A percentile compares a stretch with the other conserved stretches of the same genome.
Conservation (phyloP, 805 yeast species). For the Wickerhamiella sergipiensis region DNA sequence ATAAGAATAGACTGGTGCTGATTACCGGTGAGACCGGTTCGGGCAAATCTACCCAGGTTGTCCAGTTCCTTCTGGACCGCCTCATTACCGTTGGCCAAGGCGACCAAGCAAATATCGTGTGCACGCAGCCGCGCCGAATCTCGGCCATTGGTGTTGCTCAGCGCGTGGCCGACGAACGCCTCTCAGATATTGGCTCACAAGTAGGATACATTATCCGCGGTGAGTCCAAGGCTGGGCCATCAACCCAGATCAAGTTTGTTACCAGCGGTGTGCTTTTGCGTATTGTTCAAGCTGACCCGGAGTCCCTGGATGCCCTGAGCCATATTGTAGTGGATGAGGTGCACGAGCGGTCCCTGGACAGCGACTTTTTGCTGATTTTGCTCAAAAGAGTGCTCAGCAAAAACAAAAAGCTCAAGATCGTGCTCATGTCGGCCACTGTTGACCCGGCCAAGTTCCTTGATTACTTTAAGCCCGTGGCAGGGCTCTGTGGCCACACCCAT, state of each 20-base stretch:
- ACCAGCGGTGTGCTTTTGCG: conserved; percentile 87
- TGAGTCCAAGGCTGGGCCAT: conserved; percentile 42
- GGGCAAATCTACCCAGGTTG: conserved; percentile 91
- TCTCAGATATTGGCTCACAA: conserved; percentile 50
- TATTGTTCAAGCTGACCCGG: conserved; percentile 52
- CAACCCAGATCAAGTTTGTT: conserved; percentile 70
- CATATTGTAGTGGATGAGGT: conserved; percentile 86
- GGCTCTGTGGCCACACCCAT: conserved; percentile 47
- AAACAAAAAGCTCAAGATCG: conserved; percentile 42
- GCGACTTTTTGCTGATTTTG: conserved; percentile 70
- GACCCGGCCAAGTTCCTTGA: conserved; percentile 50
- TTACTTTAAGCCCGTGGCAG: conserved; percentile 37
- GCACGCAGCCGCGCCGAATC: conserved; percentile 94
- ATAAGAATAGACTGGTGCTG: conserved; percentile 48
- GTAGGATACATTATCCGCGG: conserved; percentile 88
- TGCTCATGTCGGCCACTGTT: conserved; percentile 92
- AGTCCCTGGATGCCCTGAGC: conserved; percentile 32
- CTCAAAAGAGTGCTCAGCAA: conserved; percentile 44
- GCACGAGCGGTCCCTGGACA: conserved; percentile 88
- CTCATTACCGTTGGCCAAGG: conserved; percentile 30
- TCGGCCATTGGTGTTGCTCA: conserved; percentile 92
- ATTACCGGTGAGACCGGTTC: conserved; percentile 97
- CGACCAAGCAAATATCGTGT: conserved; percentile 45
- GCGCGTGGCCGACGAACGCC: conserved; percentile 76
- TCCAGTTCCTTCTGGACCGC: conserved; percentile 73